Conservation (phyloP, 495 filamentous ascomycete genomes). For the Achaetomiella virescens region DNA sequence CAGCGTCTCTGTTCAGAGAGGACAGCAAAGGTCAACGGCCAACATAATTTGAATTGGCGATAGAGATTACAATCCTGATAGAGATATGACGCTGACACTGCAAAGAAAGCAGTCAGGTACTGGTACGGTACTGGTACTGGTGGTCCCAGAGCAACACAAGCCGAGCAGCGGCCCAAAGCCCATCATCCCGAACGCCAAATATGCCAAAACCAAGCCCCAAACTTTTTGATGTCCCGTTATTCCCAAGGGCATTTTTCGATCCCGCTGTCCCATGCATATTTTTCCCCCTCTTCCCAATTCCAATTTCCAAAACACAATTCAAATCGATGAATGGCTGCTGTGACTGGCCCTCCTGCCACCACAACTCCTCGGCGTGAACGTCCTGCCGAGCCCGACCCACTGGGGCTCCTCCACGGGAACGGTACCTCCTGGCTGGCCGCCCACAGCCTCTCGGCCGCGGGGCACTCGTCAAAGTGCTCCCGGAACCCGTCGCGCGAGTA, state of each 20-base stretch:
- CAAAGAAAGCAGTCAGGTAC: too few relatives aligned
- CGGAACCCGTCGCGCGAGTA: neutral
- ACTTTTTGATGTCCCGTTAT: neutral
- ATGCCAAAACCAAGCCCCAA: neutral
- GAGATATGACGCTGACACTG: too few relatives aligned
- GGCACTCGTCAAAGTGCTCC: slow-evolving; percentile 5
- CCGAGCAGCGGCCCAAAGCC: neutral
- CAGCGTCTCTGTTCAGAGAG: too few relatives aligned
- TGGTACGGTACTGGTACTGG: too few relatives aligned
- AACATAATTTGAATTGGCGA: too few relatives aligned
- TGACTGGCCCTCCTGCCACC: too few relatives aligned
- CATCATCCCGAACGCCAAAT: neutral
- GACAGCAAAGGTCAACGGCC: too few relatives aligned
- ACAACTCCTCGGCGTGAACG: neutral
- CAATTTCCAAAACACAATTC: neutral
- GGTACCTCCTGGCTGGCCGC: neutral
- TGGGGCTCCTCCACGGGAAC: neutral
- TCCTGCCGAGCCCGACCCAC: slow-evolving; percentile 6
- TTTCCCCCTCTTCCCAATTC: neutral
- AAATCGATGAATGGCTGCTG: too few relatives aligned
- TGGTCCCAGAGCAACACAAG: neutral
- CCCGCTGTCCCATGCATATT: neutral
- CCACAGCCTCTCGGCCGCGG: slow-evolving; percentile 1
- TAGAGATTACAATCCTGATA: too few relatives aligned
- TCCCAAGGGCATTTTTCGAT: neutral